A percentile compares a stretch with the other conserved stretches of the same genome.
These are phyloP conservation scores for Solanum appendiculatum DNA, from an alignment of 257 asterid genomes.

Conservation along the genomic window DNA sequence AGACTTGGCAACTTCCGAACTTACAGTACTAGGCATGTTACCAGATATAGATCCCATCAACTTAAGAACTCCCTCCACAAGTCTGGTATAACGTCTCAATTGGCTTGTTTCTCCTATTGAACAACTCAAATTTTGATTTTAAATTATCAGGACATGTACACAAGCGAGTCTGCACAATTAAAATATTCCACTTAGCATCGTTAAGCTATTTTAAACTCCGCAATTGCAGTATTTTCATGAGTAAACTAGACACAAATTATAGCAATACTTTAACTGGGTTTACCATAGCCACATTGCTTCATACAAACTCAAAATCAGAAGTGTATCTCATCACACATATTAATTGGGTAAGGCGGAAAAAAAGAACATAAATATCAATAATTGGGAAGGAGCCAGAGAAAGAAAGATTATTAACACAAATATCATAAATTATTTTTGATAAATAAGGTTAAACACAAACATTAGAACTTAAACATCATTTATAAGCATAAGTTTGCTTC, in stretches of 20 bases:
- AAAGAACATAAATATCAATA: not conserved
- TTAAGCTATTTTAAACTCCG: not conserved
- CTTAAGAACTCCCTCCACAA: not conserved
- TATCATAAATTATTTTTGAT: not conserved
- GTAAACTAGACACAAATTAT: not conserved
- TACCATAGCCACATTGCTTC: not conserved
- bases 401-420: not conserved
- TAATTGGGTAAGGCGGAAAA: not conserved
- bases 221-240: not conserved
- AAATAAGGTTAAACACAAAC: no score
- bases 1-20: slow-evolving; percentile 44
- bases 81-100: not conserved
- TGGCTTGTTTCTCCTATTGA: not conserved
- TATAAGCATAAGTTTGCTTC: not conserved
- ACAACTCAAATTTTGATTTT: not conserved
- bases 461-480: not conserved
- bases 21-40: slow-evolving; percentile 40
- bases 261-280: not conserved
- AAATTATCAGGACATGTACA: not conserved
- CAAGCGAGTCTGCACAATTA: not conserved
- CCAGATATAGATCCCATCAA: not conserved
- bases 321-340: not conserved
- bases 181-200: not conserved
- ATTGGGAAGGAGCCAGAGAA: not conserved
- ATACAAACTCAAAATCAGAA: not conserved